These are phyloP conservation scores for Phytopythium cucurbitacearum DNA, from an alignment of 352 stramenopile species.

Conservation along the genomic window DNA sequence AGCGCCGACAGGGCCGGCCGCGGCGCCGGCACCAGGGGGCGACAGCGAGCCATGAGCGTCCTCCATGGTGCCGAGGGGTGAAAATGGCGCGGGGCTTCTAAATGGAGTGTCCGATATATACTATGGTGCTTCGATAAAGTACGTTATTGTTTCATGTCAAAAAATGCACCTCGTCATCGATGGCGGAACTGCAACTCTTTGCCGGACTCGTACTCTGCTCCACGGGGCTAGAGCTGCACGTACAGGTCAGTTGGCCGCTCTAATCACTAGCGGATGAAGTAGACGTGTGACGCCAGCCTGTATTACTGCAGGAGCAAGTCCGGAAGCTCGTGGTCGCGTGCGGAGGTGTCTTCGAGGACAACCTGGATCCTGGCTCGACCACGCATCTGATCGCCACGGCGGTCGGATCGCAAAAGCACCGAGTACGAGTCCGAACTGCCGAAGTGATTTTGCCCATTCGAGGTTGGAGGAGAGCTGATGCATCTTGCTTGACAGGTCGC, in stretches of 20 bases:
- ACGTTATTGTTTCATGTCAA: no score
- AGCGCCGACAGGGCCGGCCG: background rate
- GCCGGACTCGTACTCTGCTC: slow-evolving; percentile 45
- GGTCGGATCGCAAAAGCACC: slow-evolving; percentile 63
- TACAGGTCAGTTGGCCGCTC: slow-evolving; percentile 32
- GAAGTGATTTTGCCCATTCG: background rate
- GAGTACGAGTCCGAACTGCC: slow-evolving; percentile 20
- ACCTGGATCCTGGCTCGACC: slow-evolving; percentile 34
- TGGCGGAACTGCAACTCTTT: slow-evolving; percentile 28
- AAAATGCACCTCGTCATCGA: background rate
- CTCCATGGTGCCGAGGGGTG: no score
- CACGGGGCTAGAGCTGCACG: slow-evolving; percentile 40
- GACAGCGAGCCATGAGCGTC: no score
- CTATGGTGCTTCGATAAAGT: no score
- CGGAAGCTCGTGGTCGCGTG: slow-evolving; percentile 61
- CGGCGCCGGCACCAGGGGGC: background rate
- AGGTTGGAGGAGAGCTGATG: background rate
- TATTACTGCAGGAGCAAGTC: slow-evolving; percentile 48
- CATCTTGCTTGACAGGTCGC: slow-evolving; percentile 25
- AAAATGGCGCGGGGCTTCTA: no score
- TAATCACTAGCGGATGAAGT: background rate
- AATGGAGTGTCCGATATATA: no score
- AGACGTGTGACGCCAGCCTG: background rate
- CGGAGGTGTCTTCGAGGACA: slow-evolving; percentile 49
- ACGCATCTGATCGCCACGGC: slow-evolving; percentile 65